These are phyloP conservation scores for Citrullus mucosospermus DNA, from an alignment of 306 rosid species.

Conservation along the genomic window DNA sequence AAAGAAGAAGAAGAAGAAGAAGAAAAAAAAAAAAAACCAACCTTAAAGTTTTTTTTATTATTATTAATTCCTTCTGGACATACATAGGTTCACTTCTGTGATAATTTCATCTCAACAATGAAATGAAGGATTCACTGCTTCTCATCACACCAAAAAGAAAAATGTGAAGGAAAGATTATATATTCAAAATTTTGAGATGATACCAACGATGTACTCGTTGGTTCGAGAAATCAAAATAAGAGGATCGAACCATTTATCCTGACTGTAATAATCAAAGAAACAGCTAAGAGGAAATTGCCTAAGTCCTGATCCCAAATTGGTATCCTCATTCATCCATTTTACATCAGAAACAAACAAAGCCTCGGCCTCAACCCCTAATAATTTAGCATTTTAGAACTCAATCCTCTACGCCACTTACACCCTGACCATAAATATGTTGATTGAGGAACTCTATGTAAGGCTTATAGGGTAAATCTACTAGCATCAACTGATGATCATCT, in stretches of 20 bases:
- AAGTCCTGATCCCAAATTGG: background rate
- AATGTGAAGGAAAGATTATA: background rate
- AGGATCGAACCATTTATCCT: background rate
- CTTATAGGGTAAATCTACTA: background rate
- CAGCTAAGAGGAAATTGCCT: background rate
- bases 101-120: background rate
- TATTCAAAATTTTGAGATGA: background rate
- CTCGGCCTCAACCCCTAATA: background rate
- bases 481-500: conserved; percentile 74
- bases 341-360: background rate
- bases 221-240: background rate
- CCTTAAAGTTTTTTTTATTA: too few relatives aligned
- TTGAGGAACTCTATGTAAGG: background rate
- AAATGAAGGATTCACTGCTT: background rate
- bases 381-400: background rate
- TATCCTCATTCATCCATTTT: background rate
- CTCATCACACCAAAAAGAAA: background rate
- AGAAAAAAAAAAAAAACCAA: too few relatives aligned
- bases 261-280: background rate
- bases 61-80: background rate
- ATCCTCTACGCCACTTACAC: background rate
- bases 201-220: background rate
- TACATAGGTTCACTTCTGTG: background rate
- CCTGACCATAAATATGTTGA: background rate
- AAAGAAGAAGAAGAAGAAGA: too few relatives aligned